Percentiles rank a stretch among this genome's conserved stretches.
phyloP scores from a whole-genome alignment of 2,329 filamentous ascomycete genomes.

The Diaporthe sp. region DNA sequence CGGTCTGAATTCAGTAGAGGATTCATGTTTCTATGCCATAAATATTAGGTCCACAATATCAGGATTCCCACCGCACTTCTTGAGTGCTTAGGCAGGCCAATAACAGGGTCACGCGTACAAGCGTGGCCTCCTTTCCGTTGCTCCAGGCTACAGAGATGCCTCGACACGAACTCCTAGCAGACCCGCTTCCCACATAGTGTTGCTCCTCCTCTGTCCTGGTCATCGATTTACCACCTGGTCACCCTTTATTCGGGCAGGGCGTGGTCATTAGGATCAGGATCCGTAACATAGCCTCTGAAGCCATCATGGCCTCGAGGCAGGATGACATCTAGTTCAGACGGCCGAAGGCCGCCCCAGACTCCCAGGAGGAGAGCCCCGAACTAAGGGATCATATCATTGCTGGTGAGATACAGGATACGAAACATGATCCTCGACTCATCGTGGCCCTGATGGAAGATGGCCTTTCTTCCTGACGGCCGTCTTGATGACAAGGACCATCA shows the following conservation, averaged over 20 bases:
- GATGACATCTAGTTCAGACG: no score
- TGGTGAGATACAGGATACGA: not conserved
- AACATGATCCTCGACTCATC: not conserved
- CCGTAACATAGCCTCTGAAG: not conserved
- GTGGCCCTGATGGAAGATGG: not conserved
- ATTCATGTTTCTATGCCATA: not conserved
- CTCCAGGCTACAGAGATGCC: not conserved
- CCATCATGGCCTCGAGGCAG: not conserved
- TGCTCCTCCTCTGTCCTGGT: not conserved
- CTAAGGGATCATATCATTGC: no score
- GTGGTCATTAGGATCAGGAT: not conserved
- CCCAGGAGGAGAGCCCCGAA: no score
- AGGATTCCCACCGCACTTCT: not conserved
- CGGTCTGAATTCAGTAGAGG: not conserved
- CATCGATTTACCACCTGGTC: not conserved
- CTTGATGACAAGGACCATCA: no score
- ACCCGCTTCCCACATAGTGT: no score
- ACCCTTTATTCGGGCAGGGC: no score
- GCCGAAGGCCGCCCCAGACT: accelerated
- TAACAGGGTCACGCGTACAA: not conserved
- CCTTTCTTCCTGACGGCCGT: not conserved
- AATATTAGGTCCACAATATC: no score
- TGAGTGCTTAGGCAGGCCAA: not conserved
- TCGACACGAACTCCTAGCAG: not conserved
- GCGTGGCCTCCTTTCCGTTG: not conserved